Conservation (phyloP, 1,284 basidiomycete species). For the Ustilago curta region DNA sequence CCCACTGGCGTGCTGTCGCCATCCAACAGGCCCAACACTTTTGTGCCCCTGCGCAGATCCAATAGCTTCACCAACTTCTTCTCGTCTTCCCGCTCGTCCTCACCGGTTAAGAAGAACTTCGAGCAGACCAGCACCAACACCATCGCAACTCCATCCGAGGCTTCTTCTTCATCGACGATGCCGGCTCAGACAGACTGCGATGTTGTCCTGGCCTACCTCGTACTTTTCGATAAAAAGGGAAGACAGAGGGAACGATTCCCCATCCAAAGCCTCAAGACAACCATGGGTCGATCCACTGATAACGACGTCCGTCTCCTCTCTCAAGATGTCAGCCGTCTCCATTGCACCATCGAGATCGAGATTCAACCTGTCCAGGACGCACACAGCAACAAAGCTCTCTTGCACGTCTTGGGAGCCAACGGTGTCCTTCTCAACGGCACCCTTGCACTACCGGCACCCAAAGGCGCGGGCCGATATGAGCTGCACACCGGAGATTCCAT, state of each 20-base stretch:
- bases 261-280: conserved; percentile 36
- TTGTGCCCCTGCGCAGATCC: conserved; percentile 38
- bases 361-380: conserved; percentile 18
- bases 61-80: conserved; percentile 52
- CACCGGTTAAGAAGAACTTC: conserved; percentile 22
- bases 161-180: conserved; percentile 5
- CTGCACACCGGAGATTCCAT: conserved; percentile 39
- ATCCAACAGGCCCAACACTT: conserved; percentile 41
- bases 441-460: conserved; percentile 29
- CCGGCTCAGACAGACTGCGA: background rate
- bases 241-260: conserved; percentile 41
- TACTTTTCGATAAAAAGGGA: conserved; percentile 44
- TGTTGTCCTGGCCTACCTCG: conserved; percentile 37
- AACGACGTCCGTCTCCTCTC: conserved; percentile 48
- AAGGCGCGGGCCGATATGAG: conserved; percentile 29
- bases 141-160: conserved; percentile 17
- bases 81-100: conserved; percentile 37
- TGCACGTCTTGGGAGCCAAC: conserved; percentile 41
- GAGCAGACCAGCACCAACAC: conserved; percentile 5
- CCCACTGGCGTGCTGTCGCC: conserved; percentile 25
- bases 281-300: conserved; percentile 44
- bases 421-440: conserved; percentile 38
- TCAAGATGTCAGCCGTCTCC: conserved; percentile 42
- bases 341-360: conserved; percentile 51
- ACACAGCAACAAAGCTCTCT: conserved; percentile 24